Conservation (phyloP, 1,284 basidiomycete species). For the Psilocybe mexicana region DNA sequence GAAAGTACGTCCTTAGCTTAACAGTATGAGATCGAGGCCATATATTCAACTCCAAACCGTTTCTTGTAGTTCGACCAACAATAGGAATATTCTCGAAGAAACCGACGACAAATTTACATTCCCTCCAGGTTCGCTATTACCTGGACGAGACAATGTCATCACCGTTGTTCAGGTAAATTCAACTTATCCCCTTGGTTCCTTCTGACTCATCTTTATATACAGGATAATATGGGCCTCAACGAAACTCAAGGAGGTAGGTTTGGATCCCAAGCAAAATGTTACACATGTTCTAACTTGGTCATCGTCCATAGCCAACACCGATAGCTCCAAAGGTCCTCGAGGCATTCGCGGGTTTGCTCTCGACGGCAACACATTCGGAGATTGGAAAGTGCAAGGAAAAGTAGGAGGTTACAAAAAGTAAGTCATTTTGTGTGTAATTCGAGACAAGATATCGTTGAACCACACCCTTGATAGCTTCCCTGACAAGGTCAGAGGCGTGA, state of each 20-base stretch:
- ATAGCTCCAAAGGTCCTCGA: conserved; percentile 65
- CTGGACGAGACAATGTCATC: conserved; percentile 67
- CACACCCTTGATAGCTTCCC: conserved; percentile 48
- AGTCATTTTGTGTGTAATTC: conserved; percentile 18
- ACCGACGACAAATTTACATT: conserved; percentile 66
- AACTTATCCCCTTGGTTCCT: neutral
- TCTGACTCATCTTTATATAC: neutral
- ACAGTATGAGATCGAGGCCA: neutral
- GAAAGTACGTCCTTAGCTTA: conserved; percentile 50
- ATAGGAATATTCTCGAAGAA: conserved; percentile 56
- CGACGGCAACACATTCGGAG: conserved; percentile 55
- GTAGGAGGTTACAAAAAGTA: conserved; percentile 72
- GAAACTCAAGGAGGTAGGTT: conserved; percentile 52
- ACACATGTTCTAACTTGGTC: too few species aligned
- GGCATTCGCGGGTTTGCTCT: conserved; percentile 77
- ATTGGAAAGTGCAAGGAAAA: conserved; percentile 85
- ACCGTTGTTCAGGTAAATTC: conserved; percentile 66
- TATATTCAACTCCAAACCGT: neutral
- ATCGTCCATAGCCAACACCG: conserved; percentile 25
- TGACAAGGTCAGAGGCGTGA: conserved; percentile 64
- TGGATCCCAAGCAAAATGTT: neutral
- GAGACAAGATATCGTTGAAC: neutral
- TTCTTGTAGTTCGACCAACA: conserved; percentile 57
- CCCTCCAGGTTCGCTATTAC: conserved; percentile 50
- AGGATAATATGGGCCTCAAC: conserved; percentile 82